These are phyloP conservation scores for Decorospora gaudefroyi DNA, from an alignment of 2,329 filamentous ascomycete species.

Conservation along the genomic window DNA sequence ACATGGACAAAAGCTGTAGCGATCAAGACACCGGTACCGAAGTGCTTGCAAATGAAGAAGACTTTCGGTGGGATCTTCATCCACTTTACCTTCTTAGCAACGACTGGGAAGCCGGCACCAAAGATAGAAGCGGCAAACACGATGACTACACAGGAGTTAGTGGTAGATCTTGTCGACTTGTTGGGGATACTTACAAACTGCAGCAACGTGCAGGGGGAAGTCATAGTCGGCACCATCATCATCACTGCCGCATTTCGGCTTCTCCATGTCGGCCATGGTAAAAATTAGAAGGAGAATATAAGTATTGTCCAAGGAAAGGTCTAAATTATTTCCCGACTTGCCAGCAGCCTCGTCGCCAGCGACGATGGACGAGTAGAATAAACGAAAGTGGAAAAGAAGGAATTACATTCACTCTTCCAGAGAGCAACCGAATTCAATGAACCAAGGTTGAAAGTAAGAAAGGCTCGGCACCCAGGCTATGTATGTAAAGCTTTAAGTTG, in stretches of 20 bases:
- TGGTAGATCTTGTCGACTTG: background rate
- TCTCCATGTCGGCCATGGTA: conserved; percentile 38
- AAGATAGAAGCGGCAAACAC: conserved; percentile 46
- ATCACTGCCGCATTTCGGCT: conserved; percentile 43
- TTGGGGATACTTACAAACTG: conserved; percentile 42
- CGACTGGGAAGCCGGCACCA: conserved; percentile 47
- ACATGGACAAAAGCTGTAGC: conserved; percentile 81
- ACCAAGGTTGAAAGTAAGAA: conserved; percentile 24
- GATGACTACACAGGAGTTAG: conserved; percentile 41
- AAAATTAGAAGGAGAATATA: conserved; percentile 20
- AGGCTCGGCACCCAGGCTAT: conserved; percentile 40
- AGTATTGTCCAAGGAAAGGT: conserved; percentile 18
- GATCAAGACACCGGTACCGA: conserved; percentile 78
- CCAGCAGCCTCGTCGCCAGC: conserved; percentile 45
- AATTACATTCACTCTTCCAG: conserved; percentile 39
- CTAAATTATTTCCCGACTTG: conserved; percentile 25
- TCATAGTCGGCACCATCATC: conserved; percentile 39
- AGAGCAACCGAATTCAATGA: conserved; percentile 34
- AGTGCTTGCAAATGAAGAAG: conserved; percentile 66
- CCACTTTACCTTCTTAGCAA: conserved; percentile 59
- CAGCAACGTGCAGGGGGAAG: conserved; percentile 46
- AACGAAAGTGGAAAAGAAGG: conserved; percentile 26
- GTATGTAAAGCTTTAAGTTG: conserved; percentile 39
- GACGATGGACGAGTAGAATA: conserved; percentile 32
- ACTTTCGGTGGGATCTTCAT: conserved; percentile 61